phyloP scores from a whole-genome alignment of 108 stramenopile species.

The Bacterosira constricta region DNA sequence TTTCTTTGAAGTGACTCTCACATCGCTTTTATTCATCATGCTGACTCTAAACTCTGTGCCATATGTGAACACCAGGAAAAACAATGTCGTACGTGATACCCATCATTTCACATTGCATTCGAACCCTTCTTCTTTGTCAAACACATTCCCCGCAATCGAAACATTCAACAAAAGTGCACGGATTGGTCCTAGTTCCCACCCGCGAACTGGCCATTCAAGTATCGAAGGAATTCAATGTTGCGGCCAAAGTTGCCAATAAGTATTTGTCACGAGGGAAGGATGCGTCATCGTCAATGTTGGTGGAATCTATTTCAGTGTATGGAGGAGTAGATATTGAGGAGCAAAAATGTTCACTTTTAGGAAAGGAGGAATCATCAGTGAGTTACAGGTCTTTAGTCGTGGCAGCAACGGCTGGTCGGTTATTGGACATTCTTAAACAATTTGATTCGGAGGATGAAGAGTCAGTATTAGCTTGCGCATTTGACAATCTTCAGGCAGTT shows the following conservation, averaged over 20 bases:
- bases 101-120: conserved; percentile 24
- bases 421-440: conserved; percentile 61
- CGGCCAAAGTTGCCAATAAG: conserved; percentile 46
- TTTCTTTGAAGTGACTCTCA: background rate
- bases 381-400: conserved; percentile 28
- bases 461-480: conserved; percentile 3
- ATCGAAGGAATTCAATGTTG: conserved; percentile 37
- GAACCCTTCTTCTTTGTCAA: background rate
- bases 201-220: conserved; percentile 75
- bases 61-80: too few species aligned
- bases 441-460: background rate
- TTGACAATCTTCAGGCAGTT: conserved; percentile 28
- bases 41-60: background rate
- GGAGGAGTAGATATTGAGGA: conserved; percentile 59
- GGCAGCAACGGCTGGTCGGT: conserved; percentile 65
- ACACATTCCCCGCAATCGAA: background rate
- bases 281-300: background rate
- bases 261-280: background rate
- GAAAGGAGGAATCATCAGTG: background rate
- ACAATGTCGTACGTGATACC: conserved; percentile 69
- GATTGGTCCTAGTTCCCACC: conserved; percentile 74
- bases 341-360: conserved; percentile 32
- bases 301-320: conserved; percentile 53
- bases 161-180: conserved; percentile 8
- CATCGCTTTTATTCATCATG: background rate